These are phyloP conservation scores for Diutina sp. DNA, from an alignment of 1,139 yeast genomes.

Conservation along the genomic window DNA sequence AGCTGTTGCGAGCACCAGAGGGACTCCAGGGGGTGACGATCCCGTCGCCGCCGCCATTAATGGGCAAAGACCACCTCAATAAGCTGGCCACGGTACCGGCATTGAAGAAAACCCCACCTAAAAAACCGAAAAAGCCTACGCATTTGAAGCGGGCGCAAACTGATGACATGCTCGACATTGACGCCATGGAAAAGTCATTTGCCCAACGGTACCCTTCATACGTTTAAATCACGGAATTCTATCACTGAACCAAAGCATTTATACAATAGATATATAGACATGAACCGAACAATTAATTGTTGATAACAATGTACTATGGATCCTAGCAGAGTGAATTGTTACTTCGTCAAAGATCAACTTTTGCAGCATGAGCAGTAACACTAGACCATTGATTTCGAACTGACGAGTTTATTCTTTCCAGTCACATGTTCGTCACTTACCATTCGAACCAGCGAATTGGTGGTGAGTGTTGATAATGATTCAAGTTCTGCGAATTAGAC, in stretches of 20 bases:
- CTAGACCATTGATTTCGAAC: too few species aligned
- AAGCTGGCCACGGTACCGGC: conserved; percentile 3
- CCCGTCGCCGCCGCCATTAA: background rate
- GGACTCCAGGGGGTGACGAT: background rate
- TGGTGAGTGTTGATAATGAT: too few species aligned
- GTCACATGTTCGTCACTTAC: too few species aligned
- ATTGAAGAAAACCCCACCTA: conserved; percentile 35
- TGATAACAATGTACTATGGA: too few species aligned
- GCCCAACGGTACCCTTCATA: conserved; percentile 44
- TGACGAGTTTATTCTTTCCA: too few species aligned
- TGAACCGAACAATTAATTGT: too few species aligned
- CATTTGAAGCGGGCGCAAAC: conserved; percentile 28
- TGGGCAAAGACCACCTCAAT: background rate
- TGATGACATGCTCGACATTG: conserved; percentile 34
- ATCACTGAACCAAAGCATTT: background rate
- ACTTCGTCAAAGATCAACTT: too few species aligned
- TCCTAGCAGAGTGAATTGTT: too few species aligned
- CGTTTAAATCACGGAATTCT: conserved; percentile 9
- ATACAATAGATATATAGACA: background rate
- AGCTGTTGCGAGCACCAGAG: background rate
- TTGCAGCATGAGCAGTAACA: too few species aligned
- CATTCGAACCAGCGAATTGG: background rate
- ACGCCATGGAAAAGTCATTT: conserved; percentile 42
- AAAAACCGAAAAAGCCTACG: conserved; percentile 48
- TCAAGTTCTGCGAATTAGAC: background rate